Evolutionary conservation across 2,329 filamentous ascomycete species (phyloP), one percentile per base, ranked within the genome.

Genomic region (Orbilia javanica): DNA sequence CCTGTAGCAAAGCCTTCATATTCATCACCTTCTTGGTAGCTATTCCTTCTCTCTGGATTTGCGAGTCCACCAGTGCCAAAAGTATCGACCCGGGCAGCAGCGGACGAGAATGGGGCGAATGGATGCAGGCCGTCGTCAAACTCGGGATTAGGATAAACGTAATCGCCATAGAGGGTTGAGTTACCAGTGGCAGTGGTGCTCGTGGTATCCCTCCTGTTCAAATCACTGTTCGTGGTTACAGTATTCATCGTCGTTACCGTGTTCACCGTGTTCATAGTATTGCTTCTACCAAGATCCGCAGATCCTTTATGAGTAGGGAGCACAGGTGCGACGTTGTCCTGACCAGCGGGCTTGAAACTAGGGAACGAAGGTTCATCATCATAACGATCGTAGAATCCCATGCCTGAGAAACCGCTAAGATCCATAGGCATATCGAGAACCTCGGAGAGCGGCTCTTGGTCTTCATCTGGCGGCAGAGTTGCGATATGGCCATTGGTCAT

Each of bases 11-110:
- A 74, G 46, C 75, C 75, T 25, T 79, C 75, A 18, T 79, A 79
- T 39, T 79, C 75, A 64, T 79, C 75, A 46, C 75, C 75, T 62
- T 79, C 75, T 27, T 50, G 55, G 25, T 25, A 79, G 34, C 75
- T 79, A 18, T 79, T 79, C 11, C 75, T 53, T 44, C 75, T 42
- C 53, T 74, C 75, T 1, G 94, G 94, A 73, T 92, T 89, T 79
- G 94, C 90, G 29, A 97, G 85, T 0, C 96, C 96, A 46, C 95
- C 96, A n/a, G 94, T 97, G 6, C 93, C 94, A 62, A 90, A 92
- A 55, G 93, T 94, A 84, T 98, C 95, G 63, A 97, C 91, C 67
- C 92, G 89, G 4, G 92, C 93, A 31, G 69, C 87, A 13, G 83
- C 86, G 68, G 85, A 85, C 80, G 89, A 87, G 8, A 87, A 83